phyloP scores from a whole-genome alignment of 768 basidiomycete species.

The Dendrothele bispora region DNA sequence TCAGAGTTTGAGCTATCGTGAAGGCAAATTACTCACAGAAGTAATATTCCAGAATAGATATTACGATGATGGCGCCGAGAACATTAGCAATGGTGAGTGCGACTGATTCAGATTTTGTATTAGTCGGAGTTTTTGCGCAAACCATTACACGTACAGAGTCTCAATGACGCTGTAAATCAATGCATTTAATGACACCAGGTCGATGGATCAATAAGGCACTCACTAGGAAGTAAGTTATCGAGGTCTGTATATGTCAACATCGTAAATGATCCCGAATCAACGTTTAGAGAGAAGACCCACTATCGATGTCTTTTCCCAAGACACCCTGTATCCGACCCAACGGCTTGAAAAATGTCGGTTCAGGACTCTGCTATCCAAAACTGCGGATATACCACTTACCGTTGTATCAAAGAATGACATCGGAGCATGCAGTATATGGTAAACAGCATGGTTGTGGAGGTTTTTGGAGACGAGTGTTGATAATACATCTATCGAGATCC shows the following conservation, averaged over 20 bases:
- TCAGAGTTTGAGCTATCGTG: neutral
- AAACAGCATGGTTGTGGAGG: slow-evolving; percentile 56
- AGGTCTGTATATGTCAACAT: slow-evolving; percentile 39
- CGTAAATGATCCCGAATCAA: neutral
- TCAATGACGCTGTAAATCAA: slow-evolving; percentile 46
- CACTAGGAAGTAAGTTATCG: slow-evolving; percentile 61
- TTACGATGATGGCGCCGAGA: slow-evolving; percentile 51
- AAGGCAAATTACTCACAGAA: slow-evolving; percentile 45
- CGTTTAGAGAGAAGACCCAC: slow-evolving; percentile 27
- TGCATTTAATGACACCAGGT: neutral
- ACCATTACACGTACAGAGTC: slow-evolving; percentile 45
- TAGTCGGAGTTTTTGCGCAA: no score
- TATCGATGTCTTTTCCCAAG: slow-evolving; percentile 68
- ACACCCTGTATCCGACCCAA: slow-evolving; percentile 61
- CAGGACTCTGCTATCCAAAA: neutral
- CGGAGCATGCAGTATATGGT: slow-evolving; percentile 64
- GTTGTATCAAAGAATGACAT: slow-evolving; percentile 81
- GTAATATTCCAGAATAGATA: slow-evolving; percentile 59
- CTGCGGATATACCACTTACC: slow-evolving; percentile 22
- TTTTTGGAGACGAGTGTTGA: slow-evolving; percentile 61
- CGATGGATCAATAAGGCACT: slow-evolving; percentile 10
- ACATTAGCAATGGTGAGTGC: slow-evolving; percentile 50
- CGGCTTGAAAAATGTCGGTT: slow-evolving; percentile 34
- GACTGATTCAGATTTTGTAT: no score
- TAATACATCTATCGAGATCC: slow-evolving; percentile 53